Evolutionary conservation across 306 rosid genomes (phyloP), one percentile per base, ranked within the genome.

Genomic region (Casuarina cunninghamiana): DNA sequence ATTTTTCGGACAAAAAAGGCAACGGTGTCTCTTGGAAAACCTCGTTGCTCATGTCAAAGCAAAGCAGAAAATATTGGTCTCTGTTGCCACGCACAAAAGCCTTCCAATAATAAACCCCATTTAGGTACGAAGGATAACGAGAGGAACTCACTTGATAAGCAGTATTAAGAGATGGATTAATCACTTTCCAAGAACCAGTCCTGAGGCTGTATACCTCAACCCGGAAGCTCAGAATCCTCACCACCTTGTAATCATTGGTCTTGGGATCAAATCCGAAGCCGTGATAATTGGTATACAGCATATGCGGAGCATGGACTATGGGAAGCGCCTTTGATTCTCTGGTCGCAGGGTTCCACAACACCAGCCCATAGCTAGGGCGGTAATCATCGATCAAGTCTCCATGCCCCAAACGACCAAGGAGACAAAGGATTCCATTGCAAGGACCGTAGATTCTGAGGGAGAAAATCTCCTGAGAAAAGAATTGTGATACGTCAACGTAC

Each of bases 131-230:
- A 11, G 70, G 70, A 13, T 38, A 62, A 13, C 19, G n/a, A 13
- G 69, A n/a, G 8, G 44, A 62, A 5, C 37, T 38, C 5, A 62
- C 17, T 2, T 7, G n/a, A 37, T 37, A 62, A 62, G 5, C 3
- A 35, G 43, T 43, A 39, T 62, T 62, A 37, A 62, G n/a, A 32
- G 69, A 62, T 35, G 69, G 38, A 10, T 58, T 10, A 10, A 58
- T 58, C 65, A 58, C 38, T 38, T 46, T 65, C 70, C 70, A 65
- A 65, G 70, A 65, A 65, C 39, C 70, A 16, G 70, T 65, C 15
- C 70, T 65, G 16, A 39, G 70, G 48, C 19, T 65, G 21, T 39
- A 65, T 11, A 65, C 48, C 70, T 65, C 70, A 16, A 65, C 44
- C 16, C 1, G 0, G 21, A 65, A 39, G 70, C 39, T 17, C 26